Percentiles rank a stretch among this genome's conserved stretches.
Evolutionary conservation across 495 filamentous ascomycete genomes (phyloP).

Genomic region (Margaritispora aquatica): DNA sequence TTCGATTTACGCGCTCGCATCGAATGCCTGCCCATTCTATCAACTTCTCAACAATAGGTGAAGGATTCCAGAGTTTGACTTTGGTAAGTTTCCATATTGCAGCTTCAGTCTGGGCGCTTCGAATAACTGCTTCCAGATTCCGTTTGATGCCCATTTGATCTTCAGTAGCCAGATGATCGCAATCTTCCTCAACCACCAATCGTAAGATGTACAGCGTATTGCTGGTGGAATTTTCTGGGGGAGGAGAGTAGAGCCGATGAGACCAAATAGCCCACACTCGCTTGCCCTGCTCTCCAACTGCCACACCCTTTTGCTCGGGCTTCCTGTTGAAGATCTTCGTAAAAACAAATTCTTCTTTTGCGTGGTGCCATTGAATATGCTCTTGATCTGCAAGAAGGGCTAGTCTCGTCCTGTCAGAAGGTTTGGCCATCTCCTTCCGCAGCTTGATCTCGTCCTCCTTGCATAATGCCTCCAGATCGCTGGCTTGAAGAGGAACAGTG

Average conservation of each 20-base stretch:
- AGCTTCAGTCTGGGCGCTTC: slow-evolving; percentile 33
- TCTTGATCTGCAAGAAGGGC: slow-evolving; percentile 68
- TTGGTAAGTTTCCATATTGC: slow-evolving; percentile 33
- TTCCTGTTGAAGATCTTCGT: slow-evolving; percentile 41
- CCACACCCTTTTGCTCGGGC: slow-evolving; percentile 61
- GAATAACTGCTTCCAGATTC: slow-evolving; percentile 32
- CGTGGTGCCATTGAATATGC: slow-evolving; percentile 78
- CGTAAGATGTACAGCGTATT: slow-evolving; percentile 76
- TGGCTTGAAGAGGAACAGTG: background rate
- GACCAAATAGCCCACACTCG: slow-evolving; percentile 80
- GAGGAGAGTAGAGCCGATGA: slow-evolving; percentile 50
- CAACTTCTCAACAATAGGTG: slow-evolving; percentile 22
- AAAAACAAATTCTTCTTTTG: slow-evolving; percentile 75
- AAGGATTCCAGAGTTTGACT: slow-evolving; percentile 46
- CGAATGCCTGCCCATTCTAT: slow-evolving; percentile 27
- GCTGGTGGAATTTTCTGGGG: slow-evolving; percentile 28
- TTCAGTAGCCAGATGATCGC: background rate
- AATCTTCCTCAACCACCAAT: slow-evolving; percentile 45
- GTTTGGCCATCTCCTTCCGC: slow-evolving; percentile 23
- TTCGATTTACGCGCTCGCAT: slow-evolving; percentile 31
- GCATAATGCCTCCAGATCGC: slow-evolving; percentile 6
- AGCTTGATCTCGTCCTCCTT: slow-evolving; percentile 46
- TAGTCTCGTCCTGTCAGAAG: slow-evolving; percentile 37
- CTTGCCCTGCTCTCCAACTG: slow-evolving; percentile 41
- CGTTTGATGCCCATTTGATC: slow-evolving; percentile 3